phyloP scores from a whole-genome alignment of 2,329 filamentous ascomycete genomes.

The Trichoderma pleuroti region DNA sequence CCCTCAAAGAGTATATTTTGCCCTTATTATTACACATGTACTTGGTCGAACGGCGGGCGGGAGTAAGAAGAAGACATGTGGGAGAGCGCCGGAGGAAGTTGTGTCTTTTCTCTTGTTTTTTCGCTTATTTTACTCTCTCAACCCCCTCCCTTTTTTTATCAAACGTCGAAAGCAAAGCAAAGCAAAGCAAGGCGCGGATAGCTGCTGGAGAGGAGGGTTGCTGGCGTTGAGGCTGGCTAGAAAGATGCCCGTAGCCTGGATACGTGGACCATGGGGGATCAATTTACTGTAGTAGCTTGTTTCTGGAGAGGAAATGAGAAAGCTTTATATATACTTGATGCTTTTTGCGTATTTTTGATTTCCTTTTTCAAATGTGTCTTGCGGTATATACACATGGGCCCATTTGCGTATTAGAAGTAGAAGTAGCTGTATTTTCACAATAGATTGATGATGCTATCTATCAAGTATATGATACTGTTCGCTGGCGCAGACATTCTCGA shows the following conservation, averaged over 20 bases:
- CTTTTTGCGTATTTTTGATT: background rate
- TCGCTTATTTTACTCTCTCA: too few species aligned
- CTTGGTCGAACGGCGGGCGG: background rate
- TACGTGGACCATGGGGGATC: conserved; percentile 18
- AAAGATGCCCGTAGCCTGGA: conserved; percentile 20
- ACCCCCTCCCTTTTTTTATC: background rate
- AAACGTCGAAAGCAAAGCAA: background rate
- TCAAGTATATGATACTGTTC: background rate
- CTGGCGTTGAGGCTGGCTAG: conserved; percentile 16
- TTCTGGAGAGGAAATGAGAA: conserved; percentile 18
- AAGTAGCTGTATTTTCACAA: background rate
- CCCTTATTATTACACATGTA: conserved; percentile 4
- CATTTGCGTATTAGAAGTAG: background rate
- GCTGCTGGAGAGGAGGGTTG: background rate
- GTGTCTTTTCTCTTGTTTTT: background rate
- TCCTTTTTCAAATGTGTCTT: background rate
- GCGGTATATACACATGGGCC: background rate
- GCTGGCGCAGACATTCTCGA: background rate
- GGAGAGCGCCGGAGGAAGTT: background rate
- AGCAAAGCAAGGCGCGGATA: background rate
- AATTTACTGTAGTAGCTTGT: conserved; percentile 10
- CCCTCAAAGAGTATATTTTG: conserved; percentile 25
- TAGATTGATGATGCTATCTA: background rate
- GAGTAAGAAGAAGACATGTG: background rate
- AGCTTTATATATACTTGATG: conserved; percentile 9